Percentiles rank a stretch among this genome's conserved stretches.
Conservation (phyloP, 2,329 filamentous ascomycete genomes). For the Chaetomiaceae sp. region DNA sequence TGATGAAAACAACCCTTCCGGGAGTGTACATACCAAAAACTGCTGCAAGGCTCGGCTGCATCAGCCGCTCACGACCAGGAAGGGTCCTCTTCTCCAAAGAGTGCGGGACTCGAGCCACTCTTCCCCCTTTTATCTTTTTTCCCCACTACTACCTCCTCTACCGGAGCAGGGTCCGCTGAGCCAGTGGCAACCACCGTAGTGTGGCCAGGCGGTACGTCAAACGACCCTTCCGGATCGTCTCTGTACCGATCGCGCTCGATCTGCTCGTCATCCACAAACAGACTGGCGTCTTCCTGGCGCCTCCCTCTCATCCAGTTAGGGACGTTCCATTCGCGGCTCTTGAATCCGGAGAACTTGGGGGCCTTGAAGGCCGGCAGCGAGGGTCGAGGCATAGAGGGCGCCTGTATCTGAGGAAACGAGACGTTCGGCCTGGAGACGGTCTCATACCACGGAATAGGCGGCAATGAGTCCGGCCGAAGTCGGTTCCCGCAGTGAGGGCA, state of each 20-base stretch:
- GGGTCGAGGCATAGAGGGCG: neutral
- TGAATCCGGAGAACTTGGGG: slow-evolving; percentile 7
- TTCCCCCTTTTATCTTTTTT: slow-evolving; percentile 20
- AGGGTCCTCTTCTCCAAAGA: slow-evolving; percentile 15
- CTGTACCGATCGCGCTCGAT: slow-evolving; percentile 15
- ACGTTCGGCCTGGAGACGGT: slow-evolving; percentile 19
- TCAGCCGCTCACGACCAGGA: too few relatives aligned
- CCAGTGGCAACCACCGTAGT: slow-evolving; percentile 13
- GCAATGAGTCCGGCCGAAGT: slow-evolving; percentile 36
- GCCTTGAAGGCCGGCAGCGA: slow-evolving; percentile 7
- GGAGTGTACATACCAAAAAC: too few relatives aligned
- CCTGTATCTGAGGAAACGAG: slow-evolving; percentile 3
- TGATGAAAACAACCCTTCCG: too few relatives aligned
- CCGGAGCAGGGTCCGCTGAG: slow-evolving; percentile 7
- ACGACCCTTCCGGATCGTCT: slow-evolving; percentile 17
- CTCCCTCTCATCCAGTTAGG: slow-evolving; percentile 14
- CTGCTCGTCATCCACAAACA: slow-evolving; percentile 21
- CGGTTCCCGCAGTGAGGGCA: slow-evolving; percentile 40
- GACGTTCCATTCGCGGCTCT: slow-evolving; percentile 9
- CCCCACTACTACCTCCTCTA: slow-evolving; percentile 19
- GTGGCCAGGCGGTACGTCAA: neutral
- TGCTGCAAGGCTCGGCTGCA: too few relatives aligned
- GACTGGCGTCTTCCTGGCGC: slow-evolving; percentile 6
- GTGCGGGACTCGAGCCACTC: neutral
- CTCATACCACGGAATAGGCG: slow-evolving; percentile 35